Percentiles rank a stretch among this genome's conserved stretches.
These are phyloP conservation scores for Mucor indicus DNA, from an alignment of 371 early-diverging fungal species.

Conservation along the genomic window DNA sequence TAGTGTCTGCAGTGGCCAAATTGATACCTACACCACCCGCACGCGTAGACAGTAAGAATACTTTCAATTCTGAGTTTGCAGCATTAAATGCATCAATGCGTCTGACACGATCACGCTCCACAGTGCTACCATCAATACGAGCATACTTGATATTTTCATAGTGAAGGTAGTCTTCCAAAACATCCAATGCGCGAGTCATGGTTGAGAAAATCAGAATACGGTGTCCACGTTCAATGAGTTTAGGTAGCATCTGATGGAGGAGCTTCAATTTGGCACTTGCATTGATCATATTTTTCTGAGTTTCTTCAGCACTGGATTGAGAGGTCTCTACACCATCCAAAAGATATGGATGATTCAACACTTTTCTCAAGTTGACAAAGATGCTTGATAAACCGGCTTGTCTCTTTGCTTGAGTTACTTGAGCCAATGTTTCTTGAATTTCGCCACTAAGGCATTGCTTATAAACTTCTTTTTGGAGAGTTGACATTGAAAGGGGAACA, in stretches of 20 bases:
- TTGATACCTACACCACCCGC: constrained; percentile 97
- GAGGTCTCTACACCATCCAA: constrained; percentile 48
- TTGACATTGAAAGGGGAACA: constrained; percentile 79
- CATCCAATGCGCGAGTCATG: constrained; percentile 61
- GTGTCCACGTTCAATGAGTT: constrained; percentile 56
- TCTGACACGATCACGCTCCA: constrained; percentile 65
- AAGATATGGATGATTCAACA: constrained; percentile 77
- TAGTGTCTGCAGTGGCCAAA: constrained; percentile 90
- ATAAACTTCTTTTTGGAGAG: constrained; percentile 78
- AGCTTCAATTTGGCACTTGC: constrained; percentile 70
- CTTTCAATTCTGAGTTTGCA: constrained; percentile 68
- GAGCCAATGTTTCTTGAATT: constrained; percentile 45
- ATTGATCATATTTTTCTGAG: constrained; percentile 58
- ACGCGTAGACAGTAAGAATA: constrained; percentile 83
- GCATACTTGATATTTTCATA: constrained; percentile 53
- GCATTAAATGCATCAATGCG: constrained; percentile 83
- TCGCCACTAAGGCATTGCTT: constrained; percentile 61
- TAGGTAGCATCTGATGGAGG: constrained; percentile 64
- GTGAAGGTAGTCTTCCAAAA: constrained; percentile 71
- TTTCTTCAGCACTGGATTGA: constrained; percentile 29
- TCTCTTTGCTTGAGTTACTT: constrained; percentile 12
- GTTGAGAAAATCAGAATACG: constrained; percentile 76
- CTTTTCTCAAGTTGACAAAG: constrained; percentile 71
- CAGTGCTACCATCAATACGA: constrained; percentile 82
- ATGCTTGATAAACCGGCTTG: constrained; percentile 36